Conservation (phyloP, 2,329 filamentous ascomycete species). For the Sporothrix humicola region DNA sequence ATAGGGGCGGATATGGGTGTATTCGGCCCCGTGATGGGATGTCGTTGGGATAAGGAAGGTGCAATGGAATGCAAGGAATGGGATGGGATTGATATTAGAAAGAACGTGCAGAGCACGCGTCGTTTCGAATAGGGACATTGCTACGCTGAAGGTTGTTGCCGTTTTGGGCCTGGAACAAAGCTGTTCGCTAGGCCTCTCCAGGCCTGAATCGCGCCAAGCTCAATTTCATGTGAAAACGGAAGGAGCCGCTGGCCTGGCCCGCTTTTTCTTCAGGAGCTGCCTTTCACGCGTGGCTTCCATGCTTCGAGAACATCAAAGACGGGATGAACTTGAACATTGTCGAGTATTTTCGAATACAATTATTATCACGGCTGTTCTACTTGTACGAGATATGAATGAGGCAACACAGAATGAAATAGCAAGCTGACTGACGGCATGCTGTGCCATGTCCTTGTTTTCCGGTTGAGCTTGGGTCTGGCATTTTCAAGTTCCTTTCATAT, state of each 20-base stretch:
- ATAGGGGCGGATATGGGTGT: background rate
- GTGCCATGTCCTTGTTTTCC: no score
- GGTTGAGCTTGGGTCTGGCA: no score
- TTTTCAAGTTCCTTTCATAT: no score
- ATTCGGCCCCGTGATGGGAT: background rate
- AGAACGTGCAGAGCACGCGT: background rate
- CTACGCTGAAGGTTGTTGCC: constrained; percentile 23
- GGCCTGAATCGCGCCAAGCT: constrained; percentile 1
- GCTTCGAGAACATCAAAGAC: constrained; percentile 15
- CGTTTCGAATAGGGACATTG: constrained; percentile 1
- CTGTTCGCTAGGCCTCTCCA: background rate
- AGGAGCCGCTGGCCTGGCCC: constrained; percentile 25
- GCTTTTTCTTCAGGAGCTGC: background rate
- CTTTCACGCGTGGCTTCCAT: background rate
- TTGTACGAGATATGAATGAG: no score
- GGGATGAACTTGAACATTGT: background rate
- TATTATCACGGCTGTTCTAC: no score
- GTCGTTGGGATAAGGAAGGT: background rate
- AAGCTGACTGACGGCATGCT: no score
- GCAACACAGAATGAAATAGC: no score
- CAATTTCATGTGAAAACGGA: constrained; percentile 14
- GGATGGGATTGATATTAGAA: background rate
- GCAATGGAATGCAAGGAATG: background rate
- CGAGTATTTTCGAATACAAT: no score
- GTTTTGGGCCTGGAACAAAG: constrained; percentile 3